Base-by-base conservation (phyloP, 768 basidiomycete species). In the Lepiota subincarnata region DNA sequence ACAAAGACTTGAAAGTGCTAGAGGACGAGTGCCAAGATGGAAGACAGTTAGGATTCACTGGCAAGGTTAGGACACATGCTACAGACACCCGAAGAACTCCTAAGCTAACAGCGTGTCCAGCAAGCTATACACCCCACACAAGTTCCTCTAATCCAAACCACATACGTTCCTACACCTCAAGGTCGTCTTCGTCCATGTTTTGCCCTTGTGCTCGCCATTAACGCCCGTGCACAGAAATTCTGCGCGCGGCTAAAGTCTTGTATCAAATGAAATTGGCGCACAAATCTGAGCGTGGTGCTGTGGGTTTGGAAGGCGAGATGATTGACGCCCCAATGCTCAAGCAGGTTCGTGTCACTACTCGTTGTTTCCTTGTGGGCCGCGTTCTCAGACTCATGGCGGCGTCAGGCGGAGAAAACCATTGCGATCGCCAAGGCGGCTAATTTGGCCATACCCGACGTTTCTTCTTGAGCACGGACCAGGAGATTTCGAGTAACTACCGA, bases 41-140 rank as follows among this genome's bases (percentile, higher is more conserved):
- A 0, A 68, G 87, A 43, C 72, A 83, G 51, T 70, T 97, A 12
- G 95, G 95, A 0, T 98, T 93, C 63, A 87, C 85, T n/a, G 95
- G 93, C 41, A 97, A 97, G 80, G 92, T 83, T 44, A 16, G 45
- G 22, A 6, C n/a, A n/a, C 24, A 8, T 36, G 4, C 41, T n/a
- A 35, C 2, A 20, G 16, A 43, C 34, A 38, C 10, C 12, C 47
- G 37, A 12, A 39, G 35, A 7, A 41, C 11, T 28, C 26, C 53
- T 57, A 50, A n/a, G 20, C 42, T 43, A 22, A 50, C 11, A 28
- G 35, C 40, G 26, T 24, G 13, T 53, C 16, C 66, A 93, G 91
- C 95, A 98, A 93, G 92, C 89, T 1, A 95, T 98, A 37, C 95
- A 98, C 66, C 95, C 95, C 0, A 71, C 73, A 20, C 95, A 98